Evolutionary conservation across 2,329 filamentous ascomycete genomes (phyloP), one percentile per base, ranked within the genome.

Genomic region (Sporothrix curviconia): DNA sequence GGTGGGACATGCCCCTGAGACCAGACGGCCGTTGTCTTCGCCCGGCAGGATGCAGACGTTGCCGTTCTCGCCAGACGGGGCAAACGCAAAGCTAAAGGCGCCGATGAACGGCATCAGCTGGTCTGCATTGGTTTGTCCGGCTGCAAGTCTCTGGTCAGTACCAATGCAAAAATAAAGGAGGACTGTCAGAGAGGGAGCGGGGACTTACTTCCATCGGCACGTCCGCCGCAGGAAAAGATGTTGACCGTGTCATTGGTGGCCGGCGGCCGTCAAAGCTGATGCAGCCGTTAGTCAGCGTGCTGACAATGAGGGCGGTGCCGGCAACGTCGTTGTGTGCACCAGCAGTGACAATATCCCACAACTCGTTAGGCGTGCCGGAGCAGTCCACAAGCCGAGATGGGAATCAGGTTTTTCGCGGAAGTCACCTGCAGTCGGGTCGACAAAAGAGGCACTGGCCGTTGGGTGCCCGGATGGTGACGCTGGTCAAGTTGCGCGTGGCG

Each of bases 401-500:
- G 78, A 52, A 80, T 78, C 47, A 81, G 68, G 62, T 81, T 81
- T n/a, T 66, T 77, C 70, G 6, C 78, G 75, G 66, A 80, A 81
- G 62, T 81, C 78, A 36, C 78, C 78, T 0, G 76, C 77, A 1
- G 76, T 76, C 0, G 76, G 75, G 62, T 81, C 75, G 44, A 80
- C 66, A 34, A 73, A n/a, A 79, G n/a, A 81, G 70, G 58, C 78
- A 81, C 53, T 76, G 71, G 25, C 78, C 78, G 59, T 77, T 73
- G 11, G 76, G 67, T 0, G 77, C 73, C 32, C 73, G 70, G 65
- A 81, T 77, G 56, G 72, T 69, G 39, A 76, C 73, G 37, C 69
- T 70, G 37, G 69, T 70, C 56, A 80, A 75, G 7, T 73, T 72
- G 3, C 77, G 73, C 1, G 70, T 76, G 3, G 78, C 78, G 1